Base-by-base conservation (phyloP, 768 basidiomycete species). In the Tremella fuciformis region DNA sequence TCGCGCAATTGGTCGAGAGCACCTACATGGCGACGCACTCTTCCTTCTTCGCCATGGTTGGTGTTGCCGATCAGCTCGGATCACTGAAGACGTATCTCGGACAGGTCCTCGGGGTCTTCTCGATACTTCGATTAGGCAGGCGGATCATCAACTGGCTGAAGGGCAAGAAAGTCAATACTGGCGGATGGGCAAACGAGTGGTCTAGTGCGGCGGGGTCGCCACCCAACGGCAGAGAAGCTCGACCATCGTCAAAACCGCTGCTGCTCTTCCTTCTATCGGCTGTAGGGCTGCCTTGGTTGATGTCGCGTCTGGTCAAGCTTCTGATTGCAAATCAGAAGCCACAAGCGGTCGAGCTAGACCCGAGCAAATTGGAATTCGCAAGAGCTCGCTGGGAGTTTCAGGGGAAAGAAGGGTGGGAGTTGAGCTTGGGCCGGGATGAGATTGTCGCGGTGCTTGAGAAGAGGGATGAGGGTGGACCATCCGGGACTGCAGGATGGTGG, bases 1-100 rank as follows among this genome's bases (percentile, higher is more conserved):
- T 99, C 62, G 87, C 94, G 0, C 94, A 98, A 76, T 93, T 99
- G 85, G 86, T 99, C 72, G 94, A 98, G 77, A 87, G 85, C 34
- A 98, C 94, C 4, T 97, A 94, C 78, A 89, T 97, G 87, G 94
- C 94, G 1, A 94, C 91, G 0, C 91, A 94, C 76, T 91, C 89
- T 0, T 88, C 86, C 8, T 94, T 94, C 78, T 94, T 93, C 76
- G 91, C 91, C 38, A 75, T 75, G 76, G 91, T 93, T 51, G 89
- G 91, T 62, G 94, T 99, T 46, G 83, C 93, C 39, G 96, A 99
- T 71, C 96, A 99, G 73, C 87, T 99, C 69, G 86, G 85, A 2
- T 89, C 91, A 66, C 84, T 97, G 42, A 84, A 91, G 50, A 88
- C 93, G 65, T 93, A 91, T 13, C 83, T 98, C 15, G 93, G 91